These are phyloP conservation scores for Chrysoporthe deuterocubensis DNA, from an alignment of 2,329 filamentous ascomycete genomes.

Conservation along the genomic window DNA sequence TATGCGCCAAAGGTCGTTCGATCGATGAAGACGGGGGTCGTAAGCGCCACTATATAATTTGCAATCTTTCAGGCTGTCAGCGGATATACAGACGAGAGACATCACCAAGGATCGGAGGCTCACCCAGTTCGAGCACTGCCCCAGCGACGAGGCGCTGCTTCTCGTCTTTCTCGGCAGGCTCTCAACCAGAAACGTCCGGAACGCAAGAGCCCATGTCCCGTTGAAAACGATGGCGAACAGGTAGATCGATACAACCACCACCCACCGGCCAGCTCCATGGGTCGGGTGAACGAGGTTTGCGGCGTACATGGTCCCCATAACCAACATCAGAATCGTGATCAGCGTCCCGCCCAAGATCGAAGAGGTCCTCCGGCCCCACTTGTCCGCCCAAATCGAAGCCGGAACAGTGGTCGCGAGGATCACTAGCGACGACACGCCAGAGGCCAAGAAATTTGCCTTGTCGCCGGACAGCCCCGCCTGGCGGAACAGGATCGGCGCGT, in stretches of 20 bases:
- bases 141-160: conserved; percentile 57
- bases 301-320: conserved; percentile 58
- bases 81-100: background rate
- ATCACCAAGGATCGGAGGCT: conserved; percentile 19
- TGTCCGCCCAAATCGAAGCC: conserved; percentile 57
- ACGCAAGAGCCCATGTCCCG: conserved; percentile 55
- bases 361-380: conserved; percentile 58
- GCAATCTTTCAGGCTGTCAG: conserved; percentile 37
- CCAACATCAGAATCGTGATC: conserved; percentile 55
- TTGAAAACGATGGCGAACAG: conserved; percentile 51
- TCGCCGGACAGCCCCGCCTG: conserved; percentile 61
- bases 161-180: conserved; percentile 59
- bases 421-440: conserved; percentile 60
- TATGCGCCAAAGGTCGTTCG: conserved; percentile 48
- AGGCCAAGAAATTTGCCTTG: conserved; percentile 59
- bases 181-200: conserved; percentile 59
- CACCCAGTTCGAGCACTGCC: conserved; percentile 58
- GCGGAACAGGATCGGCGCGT: conserved; percentile 62
- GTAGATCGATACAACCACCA: conserved; percentile 56
- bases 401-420: conserved; percentile 60
- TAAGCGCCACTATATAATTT: conserved; percentile 51
- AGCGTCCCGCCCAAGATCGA: conserved; percentile 56
- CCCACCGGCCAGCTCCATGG: conserved; percentile 48
- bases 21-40: conserved; percentile 46
- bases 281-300: conserved; percentile 42